Conservation (phyloP, 805 yeast genomes). For the Tetrapisispora fleetii region DNA sequence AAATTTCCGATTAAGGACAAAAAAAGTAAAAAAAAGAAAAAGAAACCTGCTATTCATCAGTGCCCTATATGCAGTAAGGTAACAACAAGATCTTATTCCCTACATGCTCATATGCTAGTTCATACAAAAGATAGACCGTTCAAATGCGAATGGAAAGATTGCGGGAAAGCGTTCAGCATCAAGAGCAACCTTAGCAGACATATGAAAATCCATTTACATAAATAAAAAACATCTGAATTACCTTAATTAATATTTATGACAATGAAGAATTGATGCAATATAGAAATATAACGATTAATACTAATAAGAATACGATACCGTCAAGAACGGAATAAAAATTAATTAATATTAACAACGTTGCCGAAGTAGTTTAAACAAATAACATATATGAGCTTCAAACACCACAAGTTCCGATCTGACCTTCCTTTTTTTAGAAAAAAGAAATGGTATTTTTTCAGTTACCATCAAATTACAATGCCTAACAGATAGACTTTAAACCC, state of each 20-base stretch:
- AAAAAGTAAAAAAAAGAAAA: neutral
- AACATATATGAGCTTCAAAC: too few species aligned
- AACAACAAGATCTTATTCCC: constrained; percentile 67
- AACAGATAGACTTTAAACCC: too few species aligned
- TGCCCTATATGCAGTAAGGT: constrained; percentile 51
- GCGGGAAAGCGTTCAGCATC: constrained; percentile 60
- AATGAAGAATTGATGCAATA: too few species aligned
- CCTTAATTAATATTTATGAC: neutral
- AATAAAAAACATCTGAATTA: neutral
- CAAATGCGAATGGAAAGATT: constrained; percentile 46
- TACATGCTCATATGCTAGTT: constrained; percentile 64
- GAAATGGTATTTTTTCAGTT: too few species aligned
- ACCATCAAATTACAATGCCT: too few species aligned
- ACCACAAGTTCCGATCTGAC: too few species aligned
- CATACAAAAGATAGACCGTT: constrained; percentile 70
- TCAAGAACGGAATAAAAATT: too few species aligned
- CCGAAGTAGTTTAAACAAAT: too few species aligned
- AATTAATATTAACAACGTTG: too few species aligned
- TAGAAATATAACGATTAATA: too few species aligned
- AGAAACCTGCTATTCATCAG: constrained; percentile 20
- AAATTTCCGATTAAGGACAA: neutral
- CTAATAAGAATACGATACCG: too few species aligned
- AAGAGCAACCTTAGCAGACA: constrained; percentile 74
- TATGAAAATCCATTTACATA: constrained; percentile 44
- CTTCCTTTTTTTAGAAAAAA: too few species aligned